A percentile compares a stretch with the other conserved stretches of the same genome.
Evolutionary conservation across 345 rosid species (phyloP).

Genomic region (Ceriops zippeliana): DNA sequence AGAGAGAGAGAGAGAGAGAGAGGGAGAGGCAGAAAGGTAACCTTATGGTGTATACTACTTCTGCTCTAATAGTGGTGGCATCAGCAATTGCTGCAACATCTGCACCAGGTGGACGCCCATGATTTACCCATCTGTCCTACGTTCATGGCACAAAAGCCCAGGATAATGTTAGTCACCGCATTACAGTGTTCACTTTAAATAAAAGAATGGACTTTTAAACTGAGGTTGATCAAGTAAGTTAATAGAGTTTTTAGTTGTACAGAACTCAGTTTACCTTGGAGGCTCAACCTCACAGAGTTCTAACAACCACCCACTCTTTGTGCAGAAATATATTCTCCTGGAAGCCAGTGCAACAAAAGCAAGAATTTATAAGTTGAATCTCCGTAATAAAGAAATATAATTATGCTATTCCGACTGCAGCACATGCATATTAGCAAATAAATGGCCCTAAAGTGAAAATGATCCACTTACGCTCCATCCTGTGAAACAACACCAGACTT

Average conservation of each 20-base stretch:
- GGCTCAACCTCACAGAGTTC: constrained; percentile 52
- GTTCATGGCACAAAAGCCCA: constrained; percentile 30
- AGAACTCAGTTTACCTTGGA: constrained; percentile 42
- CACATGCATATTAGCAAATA: background rate
- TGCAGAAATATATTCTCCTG: constrained; percentile 65
- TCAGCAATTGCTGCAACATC: constrained; percentile 58
- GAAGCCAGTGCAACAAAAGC: constrained; percentile 15
- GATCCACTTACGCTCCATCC: constrained; percentile 49
- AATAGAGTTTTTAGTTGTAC: constrained; percentile 3
- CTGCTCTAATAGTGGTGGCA: constrained; percentile 44
- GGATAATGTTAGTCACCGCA: constrained; percentile 27
- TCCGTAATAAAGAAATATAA: background rate
- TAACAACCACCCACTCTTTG: constrained; percentile 46
- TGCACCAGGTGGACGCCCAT: constrained; percentile 62
- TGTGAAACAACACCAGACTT: constrained; percentile 54
- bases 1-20: background rate
- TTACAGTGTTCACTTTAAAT: constrained; percentile 22
- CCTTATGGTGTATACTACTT: constrained; percentile 58
- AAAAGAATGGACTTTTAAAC: constrained; percentile 18
- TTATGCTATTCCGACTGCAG: background rate
- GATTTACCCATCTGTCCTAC: constrained; percentile 59
- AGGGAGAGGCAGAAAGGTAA: constrained; percentile 10
- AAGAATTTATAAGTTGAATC: background rate
- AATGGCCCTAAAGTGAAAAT: background rate
- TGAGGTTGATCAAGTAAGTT: constrained; percentile 7